A percentile compares a stretch with the other conserved stretches of the same genome.
These are phyloP conservation scores for Pholiota microspora DNA, from an alignment of 768 basidiomycete species.

Conservation along the genomic window DNA sequence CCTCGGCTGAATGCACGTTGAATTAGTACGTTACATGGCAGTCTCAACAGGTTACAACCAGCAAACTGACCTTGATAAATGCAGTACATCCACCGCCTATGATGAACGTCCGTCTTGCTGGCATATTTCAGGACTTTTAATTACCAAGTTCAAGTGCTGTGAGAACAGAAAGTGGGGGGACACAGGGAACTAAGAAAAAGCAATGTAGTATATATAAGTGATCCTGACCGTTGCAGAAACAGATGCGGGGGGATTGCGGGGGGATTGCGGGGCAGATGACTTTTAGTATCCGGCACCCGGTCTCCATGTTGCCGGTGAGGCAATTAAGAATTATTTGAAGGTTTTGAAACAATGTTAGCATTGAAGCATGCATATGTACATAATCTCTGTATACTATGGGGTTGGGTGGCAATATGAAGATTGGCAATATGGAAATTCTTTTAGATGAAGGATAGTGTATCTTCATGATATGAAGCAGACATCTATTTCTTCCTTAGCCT, in stretches of 20 bases:
- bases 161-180: conserved; percentile 12
- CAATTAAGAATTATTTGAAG: no score
- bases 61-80: conserved; percentile 65
- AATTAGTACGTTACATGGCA: conserved; percentile 8
- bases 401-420: no score
- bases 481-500: conserved; percentile 32
- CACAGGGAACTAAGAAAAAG: background rate
- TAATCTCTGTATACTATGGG: no score
- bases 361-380: background rate
- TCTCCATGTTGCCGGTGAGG: conserved; percentile 4
- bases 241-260: no score
- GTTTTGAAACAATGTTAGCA: no score
- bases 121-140: conserved; percentile 28
- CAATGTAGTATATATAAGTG: background rate
- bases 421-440: no score
- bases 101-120: conserved; percentile 55
- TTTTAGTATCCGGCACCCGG: conserved; percentile 11
- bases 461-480: background rate
- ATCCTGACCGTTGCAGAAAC: background rate
- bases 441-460: no score
- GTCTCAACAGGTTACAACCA: background rate
- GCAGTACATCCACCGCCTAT: conserved; percentile 75
- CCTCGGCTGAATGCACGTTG: conserved; percentile 49
- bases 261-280: conserved; percentile 2
- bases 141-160: background rate